Evolutionary conservation across 169 alveolate species (phyloP), one percentile per base, ranked within the genome.

Genomic region (Cryptosporidium parvum): DNA sequence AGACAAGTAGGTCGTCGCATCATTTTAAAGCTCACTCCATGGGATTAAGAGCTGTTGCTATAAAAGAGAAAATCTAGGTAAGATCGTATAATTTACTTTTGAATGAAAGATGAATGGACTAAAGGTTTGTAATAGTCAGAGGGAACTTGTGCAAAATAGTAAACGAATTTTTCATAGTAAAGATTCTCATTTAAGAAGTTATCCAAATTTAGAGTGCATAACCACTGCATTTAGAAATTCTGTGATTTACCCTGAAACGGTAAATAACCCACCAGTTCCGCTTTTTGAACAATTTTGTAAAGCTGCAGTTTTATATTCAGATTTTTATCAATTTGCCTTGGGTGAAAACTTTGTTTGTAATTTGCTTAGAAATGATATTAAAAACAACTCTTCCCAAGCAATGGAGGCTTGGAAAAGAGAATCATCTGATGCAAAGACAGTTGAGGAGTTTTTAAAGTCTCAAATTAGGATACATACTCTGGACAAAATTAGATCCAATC

Each of bases 291-390:
- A 65, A 33, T 62, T 80, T 62, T 80, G 89, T 31, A 61, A 3
- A 18, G 48, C 80, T 42, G 89, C 89, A 59, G n/a, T 80, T 16
- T 42, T 31, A 21, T 35, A 45, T 44, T 59, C 75, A 6, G 56
- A 42, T 12, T 59, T 80, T 4, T 80, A 62, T 29, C 89, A 26
- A 6, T 16, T 21, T 3, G 75, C 23, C 2, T 59, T 80, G 61
- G 89, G 89, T 33, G 75, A 80, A 5, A 80, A 62, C 35, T 58
- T 44, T 42, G 51, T 80, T 12, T 80, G 89, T 26, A 80, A 31
- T 3, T 37, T 80, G 31, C 56, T 80, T 23, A 59, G 37, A 58
- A 65, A 80, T 29, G 89, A 80, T 31, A 62, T 62, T 26, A 56
- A 62, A 21, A 65, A 26, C 10, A 80, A 65, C 37, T 37, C 89